Evolutionary conservation across 495 filamentous ascomycete genomes (phyloP).

Genomic region (Aspergillus cavernicola): DNA sequence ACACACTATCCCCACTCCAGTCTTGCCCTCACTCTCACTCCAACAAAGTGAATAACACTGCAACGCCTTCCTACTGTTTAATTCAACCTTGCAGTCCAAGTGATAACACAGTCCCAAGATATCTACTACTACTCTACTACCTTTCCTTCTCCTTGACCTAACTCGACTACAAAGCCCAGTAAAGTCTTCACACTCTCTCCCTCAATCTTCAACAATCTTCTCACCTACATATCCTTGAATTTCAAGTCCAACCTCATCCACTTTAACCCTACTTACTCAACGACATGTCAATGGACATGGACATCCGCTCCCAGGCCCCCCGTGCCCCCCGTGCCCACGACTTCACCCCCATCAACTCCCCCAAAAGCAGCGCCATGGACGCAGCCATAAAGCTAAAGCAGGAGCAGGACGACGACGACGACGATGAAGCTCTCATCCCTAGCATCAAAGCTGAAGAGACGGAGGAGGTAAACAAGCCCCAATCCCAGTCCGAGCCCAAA

Average conservation of each 20-base stretch:
- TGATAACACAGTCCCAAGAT: too few relatives aligned
- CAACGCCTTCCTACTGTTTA: too few relatives aligned
- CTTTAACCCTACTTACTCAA: too few relatives aligned
- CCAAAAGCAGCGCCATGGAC: not conserved
- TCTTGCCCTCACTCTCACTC: too few relatives aligned
- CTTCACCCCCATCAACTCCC: constrained; percentile 6
- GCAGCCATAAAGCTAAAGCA: not conserved
- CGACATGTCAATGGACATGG: too few relatives aligned
- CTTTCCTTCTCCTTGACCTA: too few relatives aligned
- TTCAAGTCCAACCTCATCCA: not conserved
- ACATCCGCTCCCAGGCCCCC: not conserved
- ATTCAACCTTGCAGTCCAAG: too few relatives aligned
- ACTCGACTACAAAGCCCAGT: too few relatives aligned
- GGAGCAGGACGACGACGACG: not conserved
- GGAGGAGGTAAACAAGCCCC: not conserved
- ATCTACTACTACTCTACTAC: too few relatives aligned
- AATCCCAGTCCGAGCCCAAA: not conserved
- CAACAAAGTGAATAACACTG: too few relatives aligned
- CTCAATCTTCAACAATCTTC: not conserved
- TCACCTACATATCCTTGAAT: not conserved
- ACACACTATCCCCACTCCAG: too few relatives aligned
- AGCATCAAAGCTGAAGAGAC: not conserved
- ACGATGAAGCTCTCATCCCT: not conserved
- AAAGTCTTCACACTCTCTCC: too few relatives aligned
- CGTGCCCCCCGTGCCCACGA: not conserved